phyloP scores from a whole-genome alignment of 2,329 filamentous ascomycete species.

The Sclerotinia sclerotiorum region DNA sequence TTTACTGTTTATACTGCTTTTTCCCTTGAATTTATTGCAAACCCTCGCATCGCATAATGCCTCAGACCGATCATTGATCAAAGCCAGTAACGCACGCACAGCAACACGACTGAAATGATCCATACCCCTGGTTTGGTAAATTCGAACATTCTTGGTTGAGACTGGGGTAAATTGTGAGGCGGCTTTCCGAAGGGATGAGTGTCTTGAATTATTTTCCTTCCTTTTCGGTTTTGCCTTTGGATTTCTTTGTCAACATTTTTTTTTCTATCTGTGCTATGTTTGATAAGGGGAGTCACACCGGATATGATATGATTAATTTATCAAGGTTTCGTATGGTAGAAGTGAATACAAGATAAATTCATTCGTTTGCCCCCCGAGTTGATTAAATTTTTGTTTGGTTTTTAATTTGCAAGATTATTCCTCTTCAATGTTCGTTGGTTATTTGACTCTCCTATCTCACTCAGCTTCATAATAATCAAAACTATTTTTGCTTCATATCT shows the following conservation, averaged over 20 bases:
- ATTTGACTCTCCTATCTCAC: constrained; percentile 9
- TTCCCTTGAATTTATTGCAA: constrained; percentile 8
- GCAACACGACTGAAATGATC: constrained; percentile 11
- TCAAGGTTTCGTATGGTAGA: constrained; percentile 19
- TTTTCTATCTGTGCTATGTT: constrained; percentile 5
- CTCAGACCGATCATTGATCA: constrained; percentile 13
- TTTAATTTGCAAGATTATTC: not conserved
- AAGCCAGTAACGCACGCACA: constrained; percentile 11
- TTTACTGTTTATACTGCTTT: constrained; percentile 4
- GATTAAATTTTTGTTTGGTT: constrained; percentile 2
- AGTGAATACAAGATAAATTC: constrained; percentile 23
- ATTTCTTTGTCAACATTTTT: constrained; percentile 13
- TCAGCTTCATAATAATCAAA: not conserved
- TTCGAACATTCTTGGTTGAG: constrained; percentile 28
- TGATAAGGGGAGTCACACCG: constrained; percentile 18
- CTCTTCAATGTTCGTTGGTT: constrained; percentile 3
- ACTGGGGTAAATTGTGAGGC: constrained; percentile 25
- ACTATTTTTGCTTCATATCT: constrained; percentile 7
- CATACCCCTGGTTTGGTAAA: constrained; percentile 16
- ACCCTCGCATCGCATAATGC: constrained; percentile 7
- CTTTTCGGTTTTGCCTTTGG: constrained; percentile 4
- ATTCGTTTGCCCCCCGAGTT: constrained; percentile 21
- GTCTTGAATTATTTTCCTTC: constrained; percentile 28
- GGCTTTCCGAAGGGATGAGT: constrained; percentile 33
- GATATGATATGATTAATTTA: constrained; percentile 22